Evolutionary conservation across 352 stramenopile species (phyloP).

Genomic region (Phytophthora litchii): DNA sequence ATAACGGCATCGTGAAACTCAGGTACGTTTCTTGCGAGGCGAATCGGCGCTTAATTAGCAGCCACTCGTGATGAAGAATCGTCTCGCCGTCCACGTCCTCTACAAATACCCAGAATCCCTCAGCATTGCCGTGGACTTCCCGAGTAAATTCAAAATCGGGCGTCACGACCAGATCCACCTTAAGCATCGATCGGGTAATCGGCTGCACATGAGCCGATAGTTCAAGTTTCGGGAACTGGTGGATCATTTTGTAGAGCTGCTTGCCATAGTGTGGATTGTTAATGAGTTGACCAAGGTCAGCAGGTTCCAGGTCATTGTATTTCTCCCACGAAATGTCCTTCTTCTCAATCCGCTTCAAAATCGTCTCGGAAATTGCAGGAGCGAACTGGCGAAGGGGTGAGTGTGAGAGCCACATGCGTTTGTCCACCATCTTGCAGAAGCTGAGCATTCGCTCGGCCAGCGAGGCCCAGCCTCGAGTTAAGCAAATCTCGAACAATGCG

Average conservation of each 20-base stretch:
- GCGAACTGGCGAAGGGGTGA: conserved; percentile 98
- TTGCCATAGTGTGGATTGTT: conserved; percentile 99
- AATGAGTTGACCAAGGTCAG: conserved; percentile 97
- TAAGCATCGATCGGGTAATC: conserved; percentile 97
- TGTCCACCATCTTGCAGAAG: conserved; percentile 99
- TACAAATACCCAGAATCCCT: conserved; percentile 98
- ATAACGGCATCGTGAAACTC: conserved; percentile 97
- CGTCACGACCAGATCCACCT: conserved; percentile 94
- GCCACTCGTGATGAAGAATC: conserved; percentile 98
- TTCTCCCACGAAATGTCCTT: conserved; percentile 99
- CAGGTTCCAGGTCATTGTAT: conserved; percentile 96
- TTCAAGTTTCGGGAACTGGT: conserved; percentile 98
- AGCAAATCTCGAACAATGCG: conserved; percentile 98
- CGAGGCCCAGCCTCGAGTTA: conserved; percentile 95
- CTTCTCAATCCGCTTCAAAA: conserved; percentile 97
- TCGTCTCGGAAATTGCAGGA: conserved; percentile 92
- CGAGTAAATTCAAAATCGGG: conserved; percentile 98
- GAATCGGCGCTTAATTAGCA: conserved; percentile 93
- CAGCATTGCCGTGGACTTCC: conserved; percentile 95
- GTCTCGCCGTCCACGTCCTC: conserved; percentile 98
- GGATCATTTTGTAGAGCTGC: conserved; percentile 97
- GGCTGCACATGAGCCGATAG: conserved; percentile 97
- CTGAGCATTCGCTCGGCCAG: conserved; percentile 95
- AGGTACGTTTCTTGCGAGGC: conserved; percentile 82
- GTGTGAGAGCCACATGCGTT: conserved; percentile 98